A percentile compares a stretch with the other conserved stretches of the same genome.
phyloP scores from a whole-genome alignment of 2,329 filamentous ascomycete species.

The Paecilomyces dactylethromorphus region DNA sequence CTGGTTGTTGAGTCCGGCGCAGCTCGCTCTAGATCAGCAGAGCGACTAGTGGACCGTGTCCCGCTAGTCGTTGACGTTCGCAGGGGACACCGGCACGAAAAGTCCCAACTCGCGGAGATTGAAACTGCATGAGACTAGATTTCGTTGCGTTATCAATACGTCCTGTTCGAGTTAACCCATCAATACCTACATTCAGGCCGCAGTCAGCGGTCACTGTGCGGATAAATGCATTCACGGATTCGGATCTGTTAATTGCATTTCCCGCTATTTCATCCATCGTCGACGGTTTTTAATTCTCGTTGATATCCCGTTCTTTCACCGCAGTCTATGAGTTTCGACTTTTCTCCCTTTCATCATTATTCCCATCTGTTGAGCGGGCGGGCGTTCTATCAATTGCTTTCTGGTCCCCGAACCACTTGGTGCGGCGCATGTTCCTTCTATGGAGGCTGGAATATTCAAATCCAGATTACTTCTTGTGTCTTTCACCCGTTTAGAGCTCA shows the following conservation, averaged over 20 bases:
- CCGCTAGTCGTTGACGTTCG: constrained; percentile 22
- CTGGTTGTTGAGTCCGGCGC: constrained; percentile 23
- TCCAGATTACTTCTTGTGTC: neutral
- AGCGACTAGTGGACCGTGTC: constrained; percentile 22
- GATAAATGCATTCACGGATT: no score
- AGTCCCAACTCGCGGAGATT: constrained; percentile 26
- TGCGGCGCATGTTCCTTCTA: neutral
- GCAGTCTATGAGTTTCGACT: neutral
- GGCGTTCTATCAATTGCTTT: neutral
- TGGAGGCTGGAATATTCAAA: neutral
- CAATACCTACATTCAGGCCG: no score
- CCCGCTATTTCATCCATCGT: no score
- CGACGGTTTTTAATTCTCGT: no score
- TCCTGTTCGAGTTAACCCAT: neutral
- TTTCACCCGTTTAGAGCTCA: neutral
- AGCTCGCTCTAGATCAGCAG: constrained; percentile 18
- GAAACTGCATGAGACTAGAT: constrained; percentile 15
- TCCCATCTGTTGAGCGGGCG: neutral
- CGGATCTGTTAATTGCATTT: no score
- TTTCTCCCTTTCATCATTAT: neutral
- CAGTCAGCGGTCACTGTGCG: no score
- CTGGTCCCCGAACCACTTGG: neutral
- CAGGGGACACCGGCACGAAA: constrained; percentile 21
- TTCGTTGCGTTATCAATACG: neutral
- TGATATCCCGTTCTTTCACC: no score